A percentile compares a stretch with the other conserved stretches of the same genome.
phyloP scores from a whole-genome alignment of 345 rosid genomes.

The Trapa bicornis region DNA sequence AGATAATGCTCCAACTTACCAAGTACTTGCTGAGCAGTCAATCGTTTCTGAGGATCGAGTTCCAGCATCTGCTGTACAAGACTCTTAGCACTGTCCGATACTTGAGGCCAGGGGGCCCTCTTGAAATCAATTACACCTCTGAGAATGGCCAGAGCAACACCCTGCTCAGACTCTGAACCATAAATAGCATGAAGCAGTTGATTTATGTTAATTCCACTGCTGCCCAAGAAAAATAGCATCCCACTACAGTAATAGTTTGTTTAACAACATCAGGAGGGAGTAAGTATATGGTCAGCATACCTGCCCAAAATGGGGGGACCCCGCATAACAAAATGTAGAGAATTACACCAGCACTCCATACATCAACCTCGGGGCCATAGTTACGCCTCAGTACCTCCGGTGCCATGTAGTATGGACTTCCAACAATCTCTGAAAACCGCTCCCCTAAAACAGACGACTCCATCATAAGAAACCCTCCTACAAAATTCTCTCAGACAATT shows the following conservation, averaged over 20 bases:
- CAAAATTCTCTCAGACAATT: not conserved
- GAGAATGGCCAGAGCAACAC: slow-evolving; percentile 91
- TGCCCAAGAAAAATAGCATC: too few relatives aligned
- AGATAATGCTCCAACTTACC: slow-evolving; percentile 26
- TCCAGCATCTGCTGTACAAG: slow-evolving; percentile 82
- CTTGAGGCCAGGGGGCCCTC: slow-evolving; percentile 96
- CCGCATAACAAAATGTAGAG: slow-evolving; percentile 78
- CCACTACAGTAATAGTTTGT: not conserved
- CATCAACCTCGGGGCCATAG: slow-evolving; percentile 85
- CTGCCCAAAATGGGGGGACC: slow-evolving; percentile 96
- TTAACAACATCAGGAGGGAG: not conserved
- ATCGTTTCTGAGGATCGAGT: slow-evolving; percentile 59
- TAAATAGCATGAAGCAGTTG: not conserved
- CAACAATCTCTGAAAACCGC: slow-evolving; percentile 77
- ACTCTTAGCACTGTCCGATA: slow-evolving; percentile 79
- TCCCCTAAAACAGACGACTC: slow-evolving; percentile 33
- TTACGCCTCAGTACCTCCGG: slow-evolving; percentile 80
- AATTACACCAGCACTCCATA: slow-evolving; percentile 94
- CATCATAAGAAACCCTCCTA: not conserved
- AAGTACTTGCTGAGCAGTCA: slow-evolving; percentile 82
- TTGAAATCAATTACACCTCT: slow-evolving; percentile 69
- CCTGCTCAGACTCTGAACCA: slow-evolving; percentile 80
- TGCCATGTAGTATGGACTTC: slow-evolving; percentile 97
- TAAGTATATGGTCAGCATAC: slow-evolving; percentile 19
- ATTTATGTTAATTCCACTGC: not conserved